Conservation (phyloP, 306 rosid species). For the Lathyrus aphaca region DNA sequence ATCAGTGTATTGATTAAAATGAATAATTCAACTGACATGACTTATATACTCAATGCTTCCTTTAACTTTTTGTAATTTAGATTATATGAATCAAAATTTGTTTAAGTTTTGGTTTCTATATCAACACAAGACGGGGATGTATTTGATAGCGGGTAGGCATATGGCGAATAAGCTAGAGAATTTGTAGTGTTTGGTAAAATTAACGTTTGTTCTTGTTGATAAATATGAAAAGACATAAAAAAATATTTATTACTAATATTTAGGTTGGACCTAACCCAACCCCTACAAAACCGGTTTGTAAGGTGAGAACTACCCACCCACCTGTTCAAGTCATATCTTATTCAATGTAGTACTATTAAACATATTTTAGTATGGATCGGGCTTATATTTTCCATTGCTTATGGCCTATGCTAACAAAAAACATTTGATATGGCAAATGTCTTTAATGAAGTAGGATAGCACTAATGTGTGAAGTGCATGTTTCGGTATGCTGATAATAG, state of each 20-base stretch:
- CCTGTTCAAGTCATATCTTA: too few relatives aligned
- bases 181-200: too few relatives aligned
- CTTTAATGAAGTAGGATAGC: conserved; percentile 15
- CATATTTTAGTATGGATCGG: neutral
- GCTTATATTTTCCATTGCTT: conserved; percentile 31
- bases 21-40: conserved; percentile 20
- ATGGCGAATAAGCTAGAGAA: too few relatives aligned
- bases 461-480: conserved; percentile 10
- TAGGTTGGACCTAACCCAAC: too few relatives aligned
- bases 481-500: conserved; percentile 15
- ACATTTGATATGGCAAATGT: neutral
- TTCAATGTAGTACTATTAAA: too few relatives aligned
- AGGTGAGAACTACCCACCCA: too few relatives aligned
- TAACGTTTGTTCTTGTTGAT: too few relatives aligned
- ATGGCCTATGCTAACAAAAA: neutral
- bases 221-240: too few relatives aligned
- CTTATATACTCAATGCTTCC: conserved; percentile 15
- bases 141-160: neutral
- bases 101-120: conserved; percentile 31
- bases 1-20: conserved; percentile 21
- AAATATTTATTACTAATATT: too few relatives aligned
- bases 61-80: conserved; percentile 20
- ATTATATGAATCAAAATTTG: conserved; percentile 21
- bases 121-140: conserved; percentile 11
- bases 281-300: too few relatives aligned